Evolutionary conservation across 345 rosid species (phyloP), one percentile per base, ranked within the genome.

Genomic region (Gynandropsis gynandra): DNA sequence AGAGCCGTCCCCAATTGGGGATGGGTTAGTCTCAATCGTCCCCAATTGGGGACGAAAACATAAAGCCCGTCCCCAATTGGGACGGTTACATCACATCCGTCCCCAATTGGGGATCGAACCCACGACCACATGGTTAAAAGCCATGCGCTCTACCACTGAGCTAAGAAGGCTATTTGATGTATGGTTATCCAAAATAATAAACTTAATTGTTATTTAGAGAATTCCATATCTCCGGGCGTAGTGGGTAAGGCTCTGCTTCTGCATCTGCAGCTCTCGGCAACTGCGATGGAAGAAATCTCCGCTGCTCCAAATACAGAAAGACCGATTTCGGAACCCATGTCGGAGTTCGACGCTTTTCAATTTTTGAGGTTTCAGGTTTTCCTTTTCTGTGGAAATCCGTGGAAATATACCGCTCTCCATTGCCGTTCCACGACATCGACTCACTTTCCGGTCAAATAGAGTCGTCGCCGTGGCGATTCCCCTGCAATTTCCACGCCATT

Each of bases 351-450:
- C 46, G 13, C 24, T 1, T 12, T 37, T 45, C n/a, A 9, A 2
- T 24, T 45, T 52, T 1, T 39, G 59, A 44, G 32, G 10, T 50
- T 67, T 46, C 72, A 80, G 94, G 95, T 42, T 62, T 84, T 2
- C 87, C 89, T 0, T 69, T 87, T 44, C 60, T 92, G 21, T 87
- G 87, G 87, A 92, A 87, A 66, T 82, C 98, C 24, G 88, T 85
- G 2, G 97, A 87, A 58, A 92, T 92, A 34, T 85, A 92, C 60
- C 89, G 97, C 16, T 84, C 97, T 9, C 81, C 89, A 50, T 77
- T 92, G 7, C 95, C 96, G 8, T 92, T 87, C 39, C 53, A 57
- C 49, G 98, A 87, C 15, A 80, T 92, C 43, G 82, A 78, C 32
- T 64, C 68, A 0, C 73, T 92, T 29, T 74, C 82, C 8, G 49